phyloP scores from a whole-genome alignment of 1,284 basidiomycete genomes.

The Volvariella volvacea region DNA sequence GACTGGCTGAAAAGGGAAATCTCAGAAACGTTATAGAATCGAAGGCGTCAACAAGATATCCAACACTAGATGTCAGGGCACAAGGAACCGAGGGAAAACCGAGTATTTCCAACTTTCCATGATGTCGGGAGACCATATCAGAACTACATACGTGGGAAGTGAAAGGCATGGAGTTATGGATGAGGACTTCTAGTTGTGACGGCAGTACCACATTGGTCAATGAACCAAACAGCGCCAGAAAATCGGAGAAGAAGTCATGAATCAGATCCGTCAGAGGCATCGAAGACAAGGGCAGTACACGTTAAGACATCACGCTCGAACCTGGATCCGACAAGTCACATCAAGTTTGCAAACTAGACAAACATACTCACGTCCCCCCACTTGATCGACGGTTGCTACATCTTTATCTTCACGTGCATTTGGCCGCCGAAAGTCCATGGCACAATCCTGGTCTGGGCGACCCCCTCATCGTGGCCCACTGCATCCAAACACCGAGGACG shows the following conservation, averaged over 20 bases:
- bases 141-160: conserved; percentile 21
- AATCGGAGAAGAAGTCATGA: conserved; percentile 11
- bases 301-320: neutral
- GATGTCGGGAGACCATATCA: conserved; percentile 20
- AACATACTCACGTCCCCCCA: conserved; percentile 6
- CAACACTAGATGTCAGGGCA: conserved; percentile 18
- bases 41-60: conserved; percentile 16
- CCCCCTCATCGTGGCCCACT: too few species aligned
- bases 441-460: too few species aligned
- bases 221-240: conserved; percentile 10
- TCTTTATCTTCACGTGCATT: neutral
- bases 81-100: conserved; percentile 20
- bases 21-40: conserved; percentile 13
- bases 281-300: neutral
- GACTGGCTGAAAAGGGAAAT: conserved; percentile 12
- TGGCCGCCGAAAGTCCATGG: too few species aligned
- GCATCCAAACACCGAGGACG: too few species aligned
- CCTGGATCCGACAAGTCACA: neutral
- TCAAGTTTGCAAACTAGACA: neutral
- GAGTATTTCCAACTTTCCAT: conserved; percentile 17
- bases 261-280: conserved; percentile 9
- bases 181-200: conserved; percentile 10
- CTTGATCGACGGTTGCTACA: conserved; percentile 1
- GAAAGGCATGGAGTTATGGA: conserved; percentile 8
- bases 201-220: conserved; percentile 8